Evolutionary conservation across 495 filamentous ascomycete genomes (phyloP).

Genomic region (Alectoria sarmentosa): DNA sequence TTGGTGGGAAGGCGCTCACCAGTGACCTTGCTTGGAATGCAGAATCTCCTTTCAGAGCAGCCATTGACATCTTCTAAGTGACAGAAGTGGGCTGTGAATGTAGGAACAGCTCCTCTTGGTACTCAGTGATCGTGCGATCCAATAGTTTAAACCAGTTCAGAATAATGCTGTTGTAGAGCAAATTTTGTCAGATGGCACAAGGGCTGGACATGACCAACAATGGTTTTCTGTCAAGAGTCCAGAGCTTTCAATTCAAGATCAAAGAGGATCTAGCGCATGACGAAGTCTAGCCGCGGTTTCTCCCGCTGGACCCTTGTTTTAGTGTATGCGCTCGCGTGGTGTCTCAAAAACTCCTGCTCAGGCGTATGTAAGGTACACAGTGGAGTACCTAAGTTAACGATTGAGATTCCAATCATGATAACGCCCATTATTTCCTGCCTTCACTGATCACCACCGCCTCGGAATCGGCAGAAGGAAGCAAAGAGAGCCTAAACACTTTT

Average conservation of each 20-base stretch:
- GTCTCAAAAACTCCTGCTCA: too few species aligned
- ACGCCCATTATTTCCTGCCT: background rate
- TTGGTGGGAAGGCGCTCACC: slow-evolving; percentile 39
- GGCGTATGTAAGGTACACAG: too few species aligned
- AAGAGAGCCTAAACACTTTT: background rate
- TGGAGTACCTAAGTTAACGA: too few species aligned
- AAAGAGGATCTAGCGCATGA: background rate
- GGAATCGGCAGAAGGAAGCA: background rate
- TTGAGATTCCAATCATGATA: too few species aligned
- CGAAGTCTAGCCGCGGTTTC: slow-evolving; percentile 4
- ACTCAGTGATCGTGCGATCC: background rate
- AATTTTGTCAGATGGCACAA: background rate
- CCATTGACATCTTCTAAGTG: slow-evolving; percentile 34
- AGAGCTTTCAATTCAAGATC: background rate
- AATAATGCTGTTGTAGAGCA: background rate
- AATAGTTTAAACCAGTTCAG: background rate
- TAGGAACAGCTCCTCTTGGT: background rate
- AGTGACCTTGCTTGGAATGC: slow-evolving; percentile 66
- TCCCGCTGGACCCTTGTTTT: slow-evolving; percentile 3
- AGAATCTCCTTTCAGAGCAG: slow-evolving; percentile 52
- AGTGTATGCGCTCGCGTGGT: background rate
- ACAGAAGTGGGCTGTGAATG: background rate
- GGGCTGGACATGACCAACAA: background rate
- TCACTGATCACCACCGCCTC: background rate
- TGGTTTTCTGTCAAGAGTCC: background rate